Base-by-base conservation (phyloP, 441 rosid species). In the Pelargonium australe region DNA sequence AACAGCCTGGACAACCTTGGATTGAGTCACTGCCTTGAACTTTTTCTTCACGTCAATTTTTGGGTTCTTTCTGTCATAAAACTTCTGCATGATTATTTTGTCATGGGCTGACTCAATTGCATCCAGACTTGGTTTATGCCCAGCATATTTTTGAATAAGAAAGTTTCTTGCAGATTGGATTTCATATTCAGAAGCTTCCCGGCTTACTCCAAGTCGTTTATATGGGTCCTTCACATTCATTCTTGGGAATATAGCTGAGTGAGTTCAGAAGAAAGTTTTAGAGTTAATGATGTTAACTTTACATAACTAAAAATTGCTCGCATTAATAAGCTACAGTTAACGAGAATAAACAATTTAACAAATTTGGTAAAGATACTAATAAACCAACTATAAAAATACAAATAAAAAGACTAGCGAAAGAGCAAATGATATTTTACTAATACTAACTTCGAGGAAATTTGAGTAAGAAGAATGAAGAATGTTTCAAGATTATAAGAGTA, bases 81-180 rank as follows among this genome's bases (percentile, higher is more conserved):
- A 92, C 84, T 89, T 86, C 78, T 92, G 96, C 98, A 90, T 88
- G 75, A 95, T 88, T 66, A 95, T 95, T 83, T 89, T 90, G 82
- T 95, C 94, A 72, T 91, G 95, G 5, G 97, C 99, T 41, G 92
- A 80, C 76, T 92, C 99, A 61, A 95, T 91, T 68, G 99, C 92
- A 73, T 95, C 97, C 23, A 87, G 77, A 71, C 99, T 95, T 20
- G 96, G 96, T 74, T 86, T 90, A 73, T 95, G 99, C 63, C 90
- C 91, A 0, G 83, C 83, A 72, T 87, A 90, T 77, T 84, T 87
- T 67, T 86, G 86, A 69, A 95, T 78, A 51, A 95, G 95, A 79
- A 87, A 95, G 81, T 85, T 90, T 75, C 98, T 85, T 9, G 98
- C 99, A 0, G 83, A 94, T 75, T 90, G 97, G 80, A 95, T 87